Evolutionary conservation across 495 filamentous ascomycete genomes (phyloP).

Genomic region (Penicillium steckii): DNA sequence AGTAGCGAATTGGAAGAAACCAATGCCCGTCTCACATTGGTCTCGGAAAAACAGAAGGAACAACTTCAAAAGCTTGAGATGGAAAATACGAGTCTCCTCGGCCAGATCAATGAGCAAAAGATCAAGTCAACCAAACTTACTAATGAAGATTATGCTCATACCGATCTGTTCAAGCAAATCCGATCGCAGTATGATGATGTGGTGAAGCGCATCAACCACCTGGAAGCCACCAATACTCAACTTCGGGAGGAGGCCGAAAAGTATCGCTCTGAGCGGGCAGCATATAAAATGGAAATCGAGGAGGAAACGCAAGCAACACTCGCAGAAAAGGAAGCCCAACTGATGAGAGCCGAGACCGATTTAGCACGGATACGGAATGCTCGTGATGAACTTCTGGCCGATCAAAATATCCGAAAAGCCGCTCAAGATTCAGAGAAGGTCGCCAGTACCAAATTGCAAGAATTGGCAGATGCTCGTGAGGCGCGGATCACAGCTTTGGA

Average conservation of each 20-base stretch:
- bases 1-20: slow-evolving; percentile 64
- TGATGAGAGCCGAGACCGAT: slow-evolving; percentile 79
- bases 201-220: slow-evolving; percentile 83
- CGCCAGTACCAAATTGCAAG: slow-evolving; percentile 67
- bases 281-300: slow-evolving; percentile 76
- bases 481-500: slow-evolving; percentile 77
- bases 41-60: slow-evolving; percentile 78
- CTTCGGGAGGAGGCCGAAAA: slow-evolving; percentile 83
- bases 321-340: slow-evolving; percentile 74
- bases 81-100: slow-evolving; percentile 76
- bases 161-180: slow-evolving; percentile 87
- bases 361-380: slow-evolving; percentile 77
- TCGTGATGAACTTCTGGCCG: slow-evolving; percentile 80
- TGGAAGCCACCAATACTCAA: slow-evolving; percentile 85
- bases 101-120: slow-evolving; percentile 71
- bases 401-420: slow-evolving; percentile 75
- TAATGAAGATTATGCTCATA: slow-evolving; percentile 91
- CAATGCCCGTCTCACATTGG: slow-evolving; percentile 68
- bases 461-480: slow-evolving; percentile 72
- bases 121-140: slow-evolving; percentile 68
- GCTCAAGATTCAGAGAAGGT: slow-evolving; percentile 72
- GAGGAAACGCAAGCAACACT: slow-evolving; percentile 68
- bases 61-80: slow-evolving; percentile 75
- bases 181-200: slow-evolving; percentile 90
- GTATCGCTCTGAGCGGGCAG: slow-evolving; percentile 77